Evolutionary conservation across 345 rosid genomes (phyloP).

Genomic region (Corchorus olitorius): DNA sequence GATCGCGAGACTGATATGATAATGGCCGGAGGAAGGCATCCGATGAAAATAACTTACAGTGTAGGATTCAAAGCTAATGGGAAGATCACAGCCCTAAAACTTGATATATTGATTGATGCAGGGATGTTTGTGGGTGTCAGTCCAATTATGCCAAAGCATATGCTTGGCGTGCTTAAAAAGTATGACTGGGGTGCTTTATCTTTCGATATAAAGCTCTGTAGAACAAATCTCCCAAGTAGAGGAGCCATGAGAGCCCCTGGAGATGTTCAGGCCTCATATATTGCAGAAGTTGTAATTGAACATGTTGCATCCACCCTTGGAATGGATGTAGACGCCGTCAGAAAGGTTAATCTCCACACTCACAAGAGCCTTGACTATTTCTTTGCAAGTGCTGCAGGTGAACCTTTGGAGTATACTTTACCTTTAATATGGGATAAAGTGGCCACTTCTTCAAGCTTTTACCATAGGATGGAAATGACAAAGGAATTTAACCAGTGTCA

Average conservation of each 20-base stretch:
- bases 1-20: constrained; percentile 83
- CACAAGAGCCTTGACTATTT: constrained; percentile 52
- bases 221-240: constrained; percentile 67
- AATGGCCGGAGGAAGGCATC: constrained; percentile 93
- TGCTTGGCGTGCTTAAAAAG: constrained; percentile 51
- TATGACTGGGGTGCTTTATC: constrained; percentile 85
- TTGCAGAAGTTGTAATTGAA: constrained; percentile 79
- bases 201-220: constrained; percentile 76
- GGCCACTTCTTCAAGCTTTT: constrained; percentile 49
- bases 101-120: constrained; percentile 61
- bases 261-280: constrained; percentile 76
- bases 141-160: constrained; percentile 46
- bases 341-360: constrained; percentile 66
- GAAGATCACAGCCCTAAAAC: constrained; percentile 70
- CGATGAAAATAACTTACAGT: constrained; percentile 77
- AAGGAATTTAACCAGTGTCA: constrained; percentile 56
- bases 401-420: constrained; percentile 62
- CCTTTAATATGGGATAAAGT: constrained; percentile 69
- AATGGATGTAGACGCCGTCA: constrained; percentile 63
- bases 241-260: constrained; percentile 87
- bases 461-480: constrained; percentile 48
- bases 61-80: constrained; percentile 83
- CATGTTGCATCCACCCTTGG: constrained; percentile 71
- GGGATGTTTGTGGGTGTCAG: constrained; percentile 61
- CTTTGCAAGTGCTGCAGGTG: constrained; percentile 48